A percentile compares a stretch with the other conserved stretches of the same genome.
Conservation (phyloP, 2,329 filamentous ascomycete species). For the Lojkania enalia region DNA sequence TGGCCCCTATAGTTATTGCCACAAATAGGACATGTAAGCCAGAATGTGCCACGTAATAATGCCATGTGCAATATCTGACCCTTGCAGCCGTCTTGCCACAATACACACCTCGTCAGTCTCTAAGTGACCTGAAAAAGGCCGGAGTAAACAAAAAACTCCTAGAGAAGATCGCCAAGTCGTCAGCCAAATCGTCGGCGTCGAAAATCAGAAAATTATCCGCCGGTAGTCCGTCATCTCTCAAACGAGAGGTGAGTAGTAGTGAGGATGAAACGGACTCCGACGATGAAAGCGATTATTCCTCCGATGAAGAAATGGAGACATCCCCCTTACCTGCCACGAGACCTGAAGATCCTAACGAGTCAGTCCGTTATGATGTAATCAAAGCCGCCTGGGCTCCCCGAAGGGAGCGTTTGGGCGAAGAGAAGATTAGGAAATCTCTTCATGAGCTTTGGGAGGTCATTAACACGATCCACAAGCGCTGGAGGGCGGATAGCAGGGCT, state of each 20-base stretch:
- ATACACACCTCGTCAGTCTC: conserved; percentile 49
- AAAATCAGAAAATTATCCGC: conserved; percentile 13
- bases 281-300: conserved; percentile 56
- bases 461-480: conserved; percentile 62
- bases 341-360: conserved; percentile 57
- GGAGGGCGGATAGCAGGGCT: conserved; percentile 61
- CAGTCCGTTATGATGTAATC: conserved; percentile 61
- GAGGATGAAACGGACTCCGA: conserved; percentile 52
- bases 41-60: background rate
- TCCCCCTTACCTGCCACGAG: conserved; percentile 59
- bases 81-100: conserved; percentile 45
- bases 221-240: conserved; percentile 20
- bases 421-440: conserved; percentile 59
- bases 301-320: conserved; percentile 57
- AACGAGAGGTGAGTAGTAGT: conserved; percentile 47
- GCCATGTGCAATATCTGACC: conserved; percentile 26
- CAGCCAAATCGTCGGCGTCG: background rate
- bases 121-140: conserved; percentile 50
- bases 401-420: conserved; percentile 53
- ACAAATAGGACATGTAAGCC: conserved; percentile 43
- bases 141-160: conserved; percentile 48
- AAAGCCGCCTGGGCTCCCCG: conserved; percentile 64
- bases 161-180: conserved; percentile 28
- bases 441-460: conserved; percentile 63
- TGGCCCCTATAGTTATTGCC: conserved; percentile 46